Base-by-base conservation (phyloP, 2,329 filamentous ascomycete species). In the Arachnomyces sp. region DNA sequence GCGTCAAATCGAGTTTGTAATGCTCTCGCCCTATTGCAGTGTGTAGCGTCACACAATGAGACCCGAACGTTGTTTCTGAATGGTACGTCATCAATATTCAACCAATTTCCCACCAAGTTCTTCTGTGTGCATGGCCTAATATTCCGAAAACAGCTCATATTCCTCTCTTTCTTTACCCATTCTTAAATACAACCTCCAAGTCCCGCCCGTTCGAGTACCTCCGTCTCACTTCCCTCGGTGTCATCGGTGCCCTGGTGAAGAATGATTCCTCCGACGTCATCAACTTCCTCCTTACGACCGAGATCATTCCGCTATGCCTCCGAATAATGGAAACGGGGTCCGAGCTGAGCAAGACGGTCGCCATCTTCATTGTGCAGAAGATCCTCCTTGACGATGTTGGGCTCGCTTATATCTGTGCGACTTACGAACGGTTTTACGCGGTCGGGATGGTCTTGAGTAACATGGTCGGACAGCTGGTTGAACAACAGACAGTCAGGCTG, bases 341-440 rank as follows among this genome's bases (percentile, higher is more conserved):
- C 1, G 92, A 98, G 66, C 76, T 98, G 45, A 95, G 88, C 73
- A 98, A 98, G 73, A 98, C 92, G 1, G 92, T 98, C 11, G 92
- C 92, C 43, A 98, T 98, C 55, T 98, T 98, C 71, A 98, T 98
- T 55, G 92, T 98, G 13, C 92, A 98, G 67, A 98, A 98, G 74
- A 98, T 98, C 17, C 70, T 98, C 38, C 77, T 98, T 2, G 92
- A 98, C 59, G 92, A 98, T 56, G 90, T 94, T 55, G 92, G 92
- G 3, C 75, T 98, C 47, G 92, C 92, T 57, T 98, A 98, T 65
- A 98, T 98, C 44, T 98, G 92, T 67, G 90, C 93, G 49, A 98
- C 92, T 1, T 98, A 98, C 56, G 92, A 98, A 71, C 79, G 92
- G 14, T 98, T 98, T 67, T 98, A 96, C 54, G 92, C 92, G 6